A percentile compares a stretch with the other conserved stretches of the same genome.
Evolutionary conservation across 768 basidiomycete species (phyloP).

Genomic region (Krasilnikovozyma curviuscula): DNA sequence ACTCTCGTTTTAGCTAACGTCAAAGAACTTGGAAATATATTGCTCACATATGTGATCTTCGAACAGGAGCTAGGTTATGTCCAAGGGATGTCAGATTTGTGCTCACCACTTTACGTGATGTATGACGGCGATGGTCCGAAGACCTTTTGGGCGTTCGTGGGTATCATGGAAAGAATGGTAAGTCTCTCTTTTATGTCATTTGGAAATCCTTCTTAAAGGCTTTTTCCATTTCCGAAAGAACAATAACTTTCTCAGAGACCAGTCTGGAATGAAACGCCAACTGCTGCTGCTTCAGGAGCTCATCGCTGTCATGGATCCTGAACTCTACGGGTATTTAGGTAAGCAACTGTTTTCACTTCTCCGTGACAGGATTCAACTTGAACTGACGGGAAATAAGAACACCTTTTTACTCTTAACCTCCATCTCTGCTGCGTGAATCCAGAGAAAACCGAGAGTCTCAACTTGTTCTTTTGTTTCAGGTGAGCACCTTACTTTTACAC

Average conservation of each 20-base stretch:
- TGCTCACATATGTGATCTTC: constrained; percentile 79
- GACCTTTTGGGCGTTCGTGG: constrained; percentile 92
- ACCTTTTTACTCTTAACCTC: not conserved
- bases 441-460: constrained; percentile 75
- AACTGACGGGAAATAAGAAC: not conserved
- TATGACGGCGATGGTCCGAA: constrained; percentile 71
- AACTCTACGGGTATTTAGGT: constrained; percentile 81
- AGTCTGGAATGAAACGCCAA: constrained; percentile 95
- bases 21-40: constrained; percentile 61
- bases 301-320: constrained; percentile 84
- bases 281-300: constrained; percentile 72
- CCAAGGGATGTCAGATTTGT: constrained; percentile 95
- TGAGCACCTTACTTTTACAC: constrained; percentile 30
- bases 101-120: constrained; percentile 80
- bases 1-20: constrained; percentile 37
- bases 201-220: not conserved
- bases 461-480: constrained; percentile 97
- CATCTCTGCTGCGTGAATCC: constrained; percentile 12
- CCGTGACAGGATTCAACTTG: not conserved
- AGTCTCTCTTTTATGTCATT: constrained; percentile 19
- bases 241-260: constrained; percentile 85
- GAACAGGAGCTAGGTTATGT: constrained; percentile 86
- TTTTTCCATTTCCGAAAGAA: constrained; percentile 36
- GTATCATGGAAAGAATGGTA: constrained; percentile 90
- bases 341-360: constrained; percentile 12